These are phyloP conservation scores for Diphasiastrum complanatum DNA, from an alignment of 83 land plant species.

Conservation along the genomic window DNA sequence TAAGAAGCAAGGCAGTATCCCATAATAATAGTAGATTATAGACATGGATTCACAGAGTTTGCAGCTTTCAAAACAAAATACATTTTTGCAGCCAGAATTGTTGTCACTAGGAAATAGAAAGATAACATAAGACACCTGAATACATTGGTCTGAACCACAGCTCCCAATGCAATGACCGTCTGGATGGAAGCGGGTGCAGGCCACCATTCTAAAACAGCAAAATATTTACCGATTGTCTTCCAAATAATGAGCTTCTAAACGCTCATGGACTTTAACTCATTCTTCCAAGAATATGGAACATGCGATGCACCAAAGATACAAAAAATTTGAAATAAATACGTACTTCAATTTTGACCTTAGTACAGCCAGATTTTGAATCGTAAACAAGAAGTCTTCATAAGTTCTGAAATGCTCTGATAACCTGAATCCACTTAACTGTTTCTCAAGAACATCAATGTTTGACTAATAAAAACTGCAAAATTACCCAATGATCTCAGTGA, in stretches of 20 bases:
- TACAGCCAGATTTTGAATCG: background rate
- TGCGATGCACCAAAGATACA: too few species aligned
- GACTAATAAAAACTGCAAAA: background rate
- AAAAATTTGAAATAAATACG: too few species aligned
- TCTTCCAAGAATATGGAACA: too few species aligned
- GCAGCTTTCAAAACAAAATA: background rate
- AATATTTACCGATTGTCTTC: too few species aligned
- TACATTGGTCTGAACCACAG: constrained; percentile 25
- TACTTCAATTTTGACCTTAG: too few species aligned
- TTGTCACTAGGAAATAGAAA: background rate
- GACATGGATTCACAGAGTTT: background rate
- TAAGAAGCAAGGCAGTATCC: too few species aligned
- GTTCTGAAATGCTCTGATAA: constrained; percentile 2
- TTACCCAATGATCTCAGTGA: constrained; percentile 32
- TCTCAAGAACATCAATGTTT: background rate
- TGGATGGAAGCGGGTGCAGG: constrained; percentile 31
- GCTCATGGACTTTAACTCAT: constrained; percentile 1
- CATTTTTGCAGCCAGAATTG: background rate
- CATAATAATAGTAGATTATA: too few species aligned
- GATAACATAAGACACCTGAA: constrained; percentile 24
- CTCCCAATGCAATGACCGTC: constrained; percentile 27
- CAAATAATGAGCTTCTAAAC: too few species aligned
- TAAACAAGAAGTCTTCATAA: too few species aligned
- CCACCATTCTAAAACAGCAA: constrained; percentile 29
- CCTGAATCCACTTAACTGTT: background rate